Evolutionary conservation across 2,329 filamentous ascomycete genomes (phyloP).

Genomic region (Harringtonia aguacate): DNA sequence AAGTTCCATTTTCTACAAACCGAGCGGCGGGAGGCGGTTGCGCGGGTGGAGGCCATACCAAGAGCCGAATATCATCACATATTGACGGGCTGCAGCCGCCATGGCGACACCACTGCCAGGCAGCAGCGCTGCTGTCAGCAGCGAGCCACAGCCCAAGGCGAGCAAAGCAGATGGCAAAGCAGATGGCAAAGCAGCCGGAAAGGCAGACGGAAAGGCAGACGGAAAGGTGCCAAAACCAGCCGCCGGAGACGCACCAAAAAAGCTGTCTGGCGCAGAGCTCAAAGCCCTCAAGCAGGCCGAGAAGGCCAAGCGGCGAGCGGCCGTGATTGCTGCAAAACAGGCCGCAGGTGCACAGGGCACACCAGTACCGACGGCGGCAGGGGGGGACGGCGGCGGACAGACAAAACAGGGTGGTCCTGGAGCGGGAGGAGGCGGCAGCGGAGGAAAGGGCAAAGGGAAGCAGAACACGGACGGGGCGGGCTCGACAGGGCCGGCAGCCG

Average conservation of each 20-base stretch:
- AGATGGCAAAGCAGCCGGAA: background rate
- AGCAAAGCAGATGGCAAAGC: background rate
- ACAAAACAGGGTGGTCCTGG: slow-evolving; percentile 36
- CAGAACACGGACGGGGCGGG: background rate
- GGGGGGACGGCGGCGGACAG: slow-evolving; percentile 28
- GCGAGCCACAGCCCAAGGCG: background rate
- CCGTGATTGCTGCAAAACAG: slow-evolving; percentile 47
- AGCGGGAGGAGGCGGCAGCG: slow-evolving; percentile 16
- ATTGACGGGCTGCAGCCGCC: background rate
- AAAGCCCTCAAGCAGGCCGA: slow-evolving; percentile 88
- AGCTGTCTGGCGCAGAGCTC: slow-evolving; percentile 64
- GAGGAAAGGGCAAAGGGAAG: slow-evolving; percentile 5
- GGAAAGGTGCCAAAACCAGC: background rate
- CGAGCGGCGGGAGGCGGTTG: too few relatives aligned
- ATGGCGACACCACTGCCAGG: slow-evolving; percentile 2
- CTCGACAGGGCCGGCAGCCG: background rate
- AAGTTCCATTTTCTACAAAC: too few relatives aligned
- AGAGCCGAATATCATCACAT: background rate
- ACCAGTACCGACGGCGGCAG: slow-evolving; percentile 24
- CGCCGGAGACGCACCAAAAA: slow-evolving; percentile 23
- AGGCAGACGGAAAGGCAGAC: background rate
- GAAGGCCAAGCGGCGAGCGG: slow-evolving; percentile 75
- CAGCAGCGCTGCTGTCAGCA: background rate
- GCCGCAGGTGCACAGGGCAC: slow-evolving; percentile 29
- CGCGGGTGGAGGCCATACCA: too few relatives aligned